Evolutionary conservation across 495 filamentous ascomycete species (phyloP).

Genomic region (Aspergillus haitiensis): DNA sequence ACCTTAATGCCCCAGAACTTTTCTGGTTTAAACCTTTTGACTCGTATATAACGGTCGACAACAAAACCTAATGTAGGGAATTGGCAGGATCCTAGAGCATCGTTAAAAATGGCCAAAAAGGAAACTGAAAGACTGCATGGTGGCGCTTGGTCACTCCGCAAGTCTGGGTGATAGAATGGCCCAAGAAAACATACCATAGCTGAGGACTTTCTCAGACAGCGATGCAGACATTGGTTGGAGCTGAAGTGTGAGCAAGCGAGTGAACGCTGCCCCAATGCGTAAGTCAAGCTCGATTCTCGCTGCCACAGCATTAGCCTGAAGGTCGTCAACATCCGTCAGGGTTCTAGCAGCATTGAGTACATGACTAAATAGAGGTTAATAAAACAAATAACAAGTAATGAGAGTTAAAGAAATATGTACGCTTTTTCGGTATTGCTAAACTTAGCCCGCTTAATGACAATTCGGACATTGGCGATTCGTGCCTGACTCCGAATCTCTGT

Average conservation of each 20-base stretch:
- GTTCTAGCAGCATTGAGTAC: conserved; percentile 79
- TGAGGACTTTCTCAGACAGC: conserved; percentile 65
- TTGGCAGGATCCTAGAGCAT: conserved; percentile 78
- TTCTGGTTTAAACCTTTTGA: conserved; percentile 91
- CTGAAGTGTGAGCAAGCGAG: conserved; percentile 78
- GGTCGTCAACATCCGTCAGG: conserved; percentile 77
- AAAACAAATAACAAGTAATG: neutral
- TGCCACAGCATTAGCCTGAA: conserved; percentile 82
- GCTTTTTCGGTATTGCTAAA: conserved; percentile 97
- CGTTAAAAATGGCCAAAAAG: conserved; percentile 21
- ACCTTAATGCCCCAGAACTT: conserved; percentile 91
- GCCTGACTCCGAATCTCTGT: conserved; percentile 87
- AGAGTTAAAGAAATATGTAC: conserved; percentile 47
- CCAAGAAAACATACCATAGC: conserved; percentile 67
- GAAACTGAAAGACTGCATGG: no score
- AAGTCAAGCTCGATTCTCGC: conserved; percentile 92
- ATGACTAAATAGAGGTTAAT: conserved; percentile 48
- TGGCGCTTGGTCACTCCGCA: no score
- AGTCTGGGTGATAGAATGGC: neutral
- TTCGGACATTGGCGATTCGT: conserved; percentile 63
- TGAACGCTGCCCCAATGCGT: conserved; percentile 87
- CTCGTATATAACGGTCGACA: conserved; percentile 89
- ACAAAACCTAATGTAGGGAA: conserved; percentile 97
- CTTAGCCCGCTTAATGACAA: conserved; percentile 80
- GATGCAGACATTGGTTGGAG: conserved; percentile 65